Evolutionary conservation across 1,284 basidiomycete species (phyloP).

Genomic region (Ustilago crameri): DNA sequence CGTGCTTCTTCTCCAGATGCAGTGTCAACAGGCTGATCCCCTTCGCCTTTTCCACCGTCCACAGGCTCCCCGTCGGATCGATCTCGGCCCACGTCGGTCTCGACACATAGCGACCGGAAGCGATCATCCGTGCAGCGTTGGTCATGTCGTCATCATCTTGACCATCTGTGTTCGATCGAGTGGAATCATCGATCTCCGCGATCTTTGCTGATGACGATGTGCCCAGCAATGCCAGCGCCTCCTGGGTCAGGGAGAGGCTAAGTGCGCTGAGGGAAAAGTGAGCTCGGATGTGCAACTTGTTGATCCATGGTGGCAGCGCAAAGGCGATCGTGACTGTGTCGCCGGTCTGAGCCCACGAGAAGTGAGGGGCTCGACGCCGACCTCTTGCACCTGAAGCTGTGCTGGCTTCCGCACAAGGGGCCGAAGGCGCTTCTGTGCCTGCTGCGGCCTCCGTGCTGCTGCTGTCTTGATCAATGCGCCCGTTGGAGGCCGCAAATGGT

Average conservation of each 20-base stretch:
- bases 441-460: neutral
- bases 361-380: constrained; percentile 67
- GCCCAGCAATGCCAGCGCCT: constrained; percentile 43
- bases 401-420: constrained; percentile 63
- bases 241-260: constrained; percentile 74
- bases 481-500: constrained; percentile 4
- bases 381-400: constrained; percentile 1
- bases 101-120: constrained; percentile 39
- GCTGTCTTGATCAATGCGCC: neutral
- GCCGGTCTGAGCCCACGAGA: constrained; percentile 88
- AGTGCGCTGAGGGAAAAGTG: constrained; percentile 77
- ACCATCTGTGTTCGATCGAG: neutral
- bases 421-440: neutral
- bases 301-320: constrained; percentile 76
- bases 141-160: constrained; percentile 20
- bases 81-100: constrained; percentile 59
- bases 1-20: constrained; percentile 60
- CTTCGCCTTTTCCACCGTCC: constrained; percentile 52
- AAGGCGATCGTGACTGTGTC: constrained; percentile 85
- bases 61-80: constrained; percentile 48
- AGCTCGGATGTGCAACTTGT: constrained; percentile 47
- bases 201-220: constrained; percentile 68
- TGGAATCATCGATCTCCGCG: constrained; percentile 72
- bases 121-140: constrained; percentile 34
- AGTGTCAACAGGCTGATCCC: constrained; percentile 46